Evolutionary conservation across 108 stramenopile genomes (phyloP).

Genomic region (Conticribra guillardii): DNA sequence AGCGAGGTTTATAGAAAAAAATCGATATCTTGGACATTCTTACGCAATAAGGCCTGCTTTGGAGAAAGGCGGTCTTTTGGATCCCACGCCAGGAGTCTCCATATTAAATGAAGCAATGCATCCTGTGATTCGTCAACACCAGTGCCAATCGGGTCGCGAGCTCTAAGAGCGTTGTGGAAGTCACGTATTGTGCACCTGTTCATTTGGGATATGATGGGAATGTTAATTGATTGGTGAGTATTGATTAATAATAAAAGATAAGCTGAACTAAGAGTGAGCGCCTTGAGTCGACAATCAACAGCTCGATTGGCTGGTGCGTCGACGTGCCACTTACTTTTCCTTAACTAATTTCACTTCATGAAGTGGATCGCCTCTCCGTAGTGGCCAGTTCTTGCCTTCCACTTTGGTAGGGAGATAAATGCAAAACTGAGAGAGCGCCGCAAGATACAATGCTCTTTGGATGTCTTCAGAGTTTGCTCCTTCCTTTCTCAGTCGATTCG

Average conservation of each 20-base stretch:
- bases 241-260: too few species aligned
- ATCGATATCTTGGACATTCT: too few species aligned
- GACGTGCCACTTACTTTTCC: too few species aligned
- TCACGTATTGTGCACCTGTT: too few species aligned
- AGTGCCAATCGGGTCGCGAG: slow-evolving; percentile 80
- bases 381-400: slow-evolving; percentile 63
- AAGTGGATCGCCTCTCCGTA: slow-evolving; percentile 73
- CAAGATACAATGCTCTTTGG: slow-evolving; percentile 72
- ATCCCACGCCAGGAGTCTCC: slow-evolving; percentile 79
- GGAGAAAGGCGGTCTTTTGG: slow-evolving; percentile 74
- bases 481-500: slow-evolving; percentile 69
- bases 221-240: too few species aligned
- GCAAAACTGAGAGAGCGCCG: slow-evolving; percentile 85
- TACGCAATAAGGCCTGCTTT: too few species aligned
- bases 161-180: slow-evolving; percentile 78
- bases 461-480: slow-evolving; percentile 68
- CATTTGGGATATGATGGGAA: not conserved
- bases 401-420: slow-evolving; percentile 66
- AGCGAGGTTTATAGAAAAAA: too few species aligned
- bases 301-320: too few species aligned
- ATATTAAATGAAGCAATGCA: slow-evolving; percentile 74
- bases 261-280: slow-evolving; percentile 33
- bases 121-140: slow-evolving; percentile 76
- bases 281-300: slow-evolving; percentile 61
- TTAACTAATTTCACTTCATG: slow-evolving; percentile 54